Evolutionary conservation across 371 early-diverging fungal species (phyloP), one percentile per base, ranked within the genome.

Genomic region (Mortierella sp.): DNA sequence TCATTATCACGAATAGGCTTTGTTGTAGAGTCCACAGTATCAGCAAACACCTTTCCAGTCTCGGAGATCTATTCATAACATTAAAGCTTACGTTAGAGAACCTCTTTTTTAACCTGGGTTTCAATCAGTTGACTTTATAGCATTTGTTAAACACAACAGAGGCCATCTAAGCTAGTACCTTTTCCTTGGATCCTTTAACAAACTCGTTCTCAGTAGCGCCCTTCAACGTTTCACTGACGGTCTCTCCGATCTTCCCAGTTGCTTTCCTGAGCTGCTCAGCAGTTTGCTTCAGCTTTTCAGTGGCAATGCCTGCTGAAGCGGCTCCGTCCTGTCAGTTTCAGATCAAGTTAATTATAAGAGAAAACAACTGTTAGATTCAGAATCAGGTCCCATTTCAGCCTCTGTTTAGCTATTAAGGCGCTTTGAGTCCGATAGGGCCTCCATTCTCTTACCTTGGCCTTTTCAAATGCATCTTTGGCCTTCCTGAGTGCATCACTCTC

Each of bases 401-500:
- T n/a, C 23, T 12, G 53, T 7, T 47, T 2, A 47, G n/a, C n/a
- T 13, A 29, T 34, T 31, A 29, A 26, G 15, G 40, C 10, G 15
- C 13, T 7, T 7, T 40, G 15, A 32, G 26, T 53, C 22, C 28
- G 29, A 34, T 7, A 3, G 1, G 9, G 7, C 10, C 9, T n/a
- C n/a, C 51, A 40, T 45, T 42, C 64, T 58, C 54, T 66, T 86
- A 90, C 89, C 84, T 87, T 91, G 26, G 90, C 90, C 68, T 88
- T 91, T 56, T 86, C 86, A 78, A 91, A 92, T 57, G 95, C 92
- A 75, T 96, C 93, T 83, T 92, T 94, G 29, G 98, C 97, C 72
- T 89, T 89, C 78, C 91, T 93, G 78, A 98, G 86, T 22, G 96
- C 88, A 61, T 97, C 97, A 32, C 94, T 95, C 57, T 96, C 97